A percentile compares a stretch with the other conserved stretches of the same genome.
These are phyloP conservation scores for Penium margaritaceum DNA, from an alignment of 139 green algal species.

Conservation along the genomic window DNA sequence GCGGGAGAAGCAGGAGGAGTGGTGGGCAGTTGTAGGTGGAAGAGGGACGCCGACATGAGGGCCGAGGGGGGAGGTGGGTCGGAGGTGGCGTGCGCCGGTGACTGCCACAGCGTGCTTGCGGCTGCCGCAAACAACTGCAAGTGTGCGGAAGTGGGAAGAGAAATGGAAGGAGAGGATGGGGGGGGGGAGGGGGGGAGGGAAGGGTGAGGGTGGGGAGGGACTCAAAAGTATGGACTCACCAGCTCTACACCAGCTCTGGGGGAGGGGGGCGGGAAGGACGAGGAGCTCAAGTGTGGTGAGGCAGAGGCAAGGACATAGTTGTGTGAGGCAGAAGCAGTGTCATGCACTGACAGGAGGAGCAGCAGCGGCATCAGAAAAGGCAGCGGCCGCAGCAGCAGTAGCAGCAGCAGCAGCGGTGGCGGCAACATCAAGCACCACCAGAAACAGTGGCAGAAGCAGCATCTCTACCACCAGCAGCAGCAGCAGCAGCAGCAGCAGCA, in stretches of 20 bases:
- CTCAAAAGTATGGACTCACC: too few species aligned
- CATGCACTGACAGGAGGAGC: not conserved
- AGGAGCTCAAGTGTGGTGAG: too few species aligned
- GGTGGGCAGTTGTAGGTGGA: too few species aligned
- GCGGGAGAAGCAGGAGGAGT: too few species aligned
- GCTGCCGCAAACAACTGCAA: conserved; percentile 61
- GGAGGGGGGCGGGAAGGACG: not conserved
- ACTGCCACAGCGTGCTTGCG: not conserved
- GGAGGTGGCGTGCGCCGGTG: conserved; percentile 6
- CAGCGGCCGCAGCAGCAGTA: not conserved
- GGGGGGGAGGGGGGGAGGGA: too few species aligned
- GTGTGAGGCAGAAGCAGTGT: too few species aligned
- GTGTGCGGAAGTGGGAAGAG: conserved; percentile 62
- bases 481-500: not conserved
- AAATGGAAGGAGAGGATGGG: not conserved
- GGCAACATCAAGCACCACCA: not conserved
- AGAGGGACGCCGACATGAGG: too few species aligned
- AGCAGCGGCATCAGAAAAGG: not conserved
- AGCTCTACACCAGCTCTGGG: too few species aligned
- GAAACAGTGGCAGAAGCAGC: not conserved
- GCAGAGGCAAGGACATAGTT: too few species aligned
- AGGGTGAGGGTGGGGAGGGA: not conserved
- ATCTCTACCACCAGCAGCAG: not conserved
- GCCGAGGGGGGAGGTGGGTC: conserved; percentile 66
- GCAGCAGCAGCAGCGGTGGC: not conserved